These are phyloP conservation scores for Globisporangium uncinulatum DNA, from an alignment of 352 stramenopile species.

Conservation along the genomic window DNA sequence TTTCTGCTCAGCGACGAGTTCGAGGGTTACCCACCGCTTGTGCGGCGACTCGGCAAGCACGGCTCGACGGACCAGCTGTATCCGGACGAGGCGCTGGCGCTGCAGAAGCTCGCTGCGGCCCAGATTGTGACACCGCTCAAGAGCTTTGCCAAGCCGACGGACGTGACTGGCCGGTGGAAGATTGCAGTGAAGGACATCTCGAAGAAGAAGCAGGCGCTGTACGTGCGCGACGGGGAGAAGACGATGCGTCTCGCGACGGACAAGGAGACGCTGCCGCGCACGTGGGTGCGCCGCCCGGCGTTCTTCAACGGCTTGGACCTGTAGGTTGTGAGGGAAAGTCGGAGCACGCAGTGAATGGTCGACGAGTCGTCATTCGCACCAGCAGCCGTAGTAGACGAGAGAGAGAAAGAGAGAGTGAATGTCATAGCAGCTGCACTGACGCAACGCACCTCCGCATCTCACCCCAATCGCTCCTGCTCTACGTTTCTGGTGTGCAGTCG, in stretches of 20 bases:
- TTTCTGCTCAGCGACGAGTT: constrained; percentile 85
- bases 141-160: constrained; percentile 69
- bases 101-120: constrained; percentile 68
- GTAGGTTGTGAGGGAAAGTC: constrained; percentile 12
- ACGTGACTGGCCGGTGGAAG: constrained; percentile 59
- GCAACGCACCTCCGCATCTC: too few relatives aligned
- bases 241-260: constrained; percentile 65
- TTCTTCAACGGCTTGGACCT: constrained; percentile 69
- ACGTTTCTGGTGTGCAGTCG: too few relatives aligned
- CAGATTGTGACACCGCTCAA: constrained; percentile 68
- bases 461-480: too few relatives aligned
- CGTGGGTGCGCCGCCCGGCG: constrained; percentile 73
- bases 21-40: constrained; percentile 68
- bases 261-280: constrained; percentile 69
- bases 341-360: too few relatives aligned
- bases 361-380: too few relatives aligned
- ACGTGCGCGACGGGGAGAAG: constrained; percentile 50
- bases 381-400: too few relatives aligned
- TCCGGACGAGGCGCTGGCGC: constrained; percentile 64
- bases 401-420: too few relatives aligned
- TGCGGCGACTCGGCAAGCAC: constrained; percentile 77
- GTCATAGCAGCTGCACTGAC: too few relatives aligned
- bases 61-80: constrained; percentile 77
- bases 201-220: constrained; percentile 71
- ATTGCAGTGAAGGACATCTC: constrained; percentile 81